These are phyloP conservation scores for Globisporangium solare DNA, from an alignment of 352 stramenopile genomes.

Conservation along the genomic window DNA sequence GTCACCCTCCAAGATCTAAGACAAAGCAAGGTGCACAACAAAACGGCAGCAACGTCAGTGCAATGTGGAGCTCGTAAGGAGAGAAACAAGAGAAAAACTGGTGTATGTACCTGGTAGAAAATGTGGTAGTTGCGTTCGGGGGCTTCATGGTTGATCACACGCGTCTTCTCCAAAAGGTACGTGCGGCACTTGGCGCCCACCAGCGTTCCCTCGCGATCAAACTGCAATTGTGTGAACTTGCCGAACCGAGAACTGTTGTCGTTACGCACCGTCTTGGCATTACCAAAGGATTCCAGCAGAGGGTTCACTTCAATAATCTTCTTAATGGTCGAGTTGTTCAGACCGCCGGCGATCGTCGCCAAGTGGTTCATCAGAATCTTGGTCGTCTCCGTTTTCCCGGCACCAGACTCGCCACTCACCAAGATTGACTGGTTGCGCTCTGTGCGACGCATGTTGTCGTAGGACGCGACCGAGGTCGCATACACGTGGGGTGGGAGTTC, in stretches of 20 bases:
- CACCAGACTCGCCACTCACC: slow-evolving; percentile 83
- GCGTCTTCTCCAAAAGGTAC: slow-evolving; percentile 97
- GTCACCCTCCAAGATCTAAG: slow-evolving; percentile 45
- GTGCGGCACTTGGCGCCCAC: slow-evolving; percentile 93
- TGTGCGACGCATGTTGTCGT: slow-evolving; percentile 68
- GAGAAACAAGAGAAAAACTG: background rate
- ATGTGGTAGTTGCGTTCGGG: slow-evolving; percentile 97
- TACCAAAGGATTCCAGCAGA: slow-evolving; percentile 98
- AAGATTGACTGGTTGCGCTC: slow-evolving; percentile 83
- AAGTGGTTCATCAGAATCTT: slow-evolving; percentile 91
- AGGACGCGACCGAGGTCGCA: slow-evolving; percentile 70
- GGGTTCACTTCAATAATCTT: slow-evolving; percentile 97
- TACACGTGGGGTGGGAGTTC: slow-evolving; percentile 80
- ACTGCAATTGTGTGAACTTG: slow-evolving; percentile 97
- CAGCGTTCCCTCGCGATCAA: slow-evolving; percentile 78
- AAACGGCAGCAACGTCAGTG: background rate
- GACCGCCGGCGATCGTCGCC: slow-evolving; percentile 64
- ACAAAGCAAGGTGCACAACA: background rate
- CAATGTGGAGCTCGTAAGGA: background rate
- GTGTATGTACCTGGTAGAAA: slow-evolving; percentile 82
- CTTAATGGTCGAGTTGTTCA: slow-evolving; percentile 94
- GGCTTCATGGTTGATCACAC: slow-evolving; percentile 91
- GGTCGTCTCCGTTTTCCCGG: slow-evolving; percentile 93
- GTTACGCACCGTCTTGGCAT: slow-evolving; percentile 97
- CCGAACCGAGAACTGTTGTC: slow-evolving; percentile 96